Conservation (phyloP, 257 asterid genomes). For the Rhazya stricta region DNA sequence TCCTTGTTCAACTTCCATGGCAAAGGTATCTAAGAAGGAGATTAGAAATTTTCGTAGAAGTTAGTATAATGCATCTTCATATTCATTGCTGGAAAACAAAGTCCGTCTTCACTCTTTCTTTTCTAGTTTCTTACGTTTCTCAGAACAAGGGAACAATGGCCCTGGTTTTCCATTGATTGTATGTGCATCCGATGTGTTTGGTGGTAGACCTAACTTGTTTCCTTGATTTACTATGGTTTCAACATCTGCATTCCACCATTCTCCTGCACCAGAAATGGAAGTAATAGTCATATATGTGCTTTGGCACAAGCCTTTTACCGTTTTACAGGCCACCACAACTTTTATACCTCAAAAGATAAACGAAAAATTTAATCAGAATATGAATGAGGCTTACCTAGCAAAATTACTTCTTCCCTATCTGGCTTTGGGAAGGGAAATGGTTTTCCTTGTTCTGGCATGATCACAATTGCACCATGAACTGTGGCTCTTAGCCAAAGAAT, state of each 20-base stretch:
- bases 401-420: slow-evolving; percentile 38
- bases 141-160: slow-evolving; percentile 37
- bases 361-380: neutral
- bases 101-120: neutral
- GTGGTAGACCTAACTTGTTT: slow-evolving; percentile 33
- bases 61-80: neutral
- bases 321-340: neutral
- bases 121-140: slow-evolving; percentile 26
- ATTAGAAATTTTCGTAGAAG: neutral
- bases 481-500: slow-evolving; percentile 68
- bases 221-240: slow-evolving; percentile 33
- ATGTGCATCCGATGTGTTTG: slow-evolving; percentile 39
- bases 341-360: neutral
- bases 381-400: slow-evolving; percentile 39
- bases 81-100: neutral
- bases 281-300: neutral
- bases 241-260: slow-evolving; percentile 43
- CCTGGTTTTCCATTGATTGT: slow-evolving; percentile 39
- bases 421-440: slow-evolving; percentile 69
- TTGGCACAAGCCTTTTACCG: neutral
- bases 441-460: slow-evolving; percentile 48
- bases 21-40: slow-evolving; percentile 41
- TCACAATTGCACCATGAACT: slow-evolving; percentile 59
- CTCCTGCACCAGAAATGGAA: slow-evolving; percentile 20
- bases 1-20: slow-evolving; percentile 38